Percentiles rank a stretch among this genome's conserved stretches.
Evolutionary conservation across 768 basidiomycete genomes (phyloP).

Genomic region (Russula sp.): DNA sequence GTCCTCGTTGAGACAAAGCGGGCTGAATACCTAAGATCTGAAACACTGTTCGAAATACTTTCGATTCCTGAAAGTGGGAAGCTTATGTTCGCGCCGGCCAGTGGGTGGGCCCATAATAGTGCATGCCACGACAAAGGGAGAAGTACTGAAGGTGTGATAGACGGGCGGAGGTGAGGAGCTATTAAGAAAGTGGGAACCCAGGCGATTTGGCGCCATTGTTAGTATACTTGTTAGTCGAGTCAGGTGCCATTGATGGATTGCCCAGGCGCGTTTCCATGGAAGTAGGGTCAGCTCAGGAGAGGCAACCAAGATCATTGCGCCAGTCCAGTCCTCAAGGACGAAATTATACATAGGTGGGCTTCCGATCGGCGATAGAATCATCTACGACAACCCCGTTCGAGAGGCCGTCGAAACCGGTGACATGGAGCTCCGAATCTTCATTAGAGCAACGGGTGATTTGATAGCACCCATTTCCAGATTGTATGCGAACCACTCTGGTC

Average conservation of each 20-base stretch:
- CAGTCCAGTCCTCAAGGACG: neutral
- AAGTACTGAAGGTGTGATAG: slow-evolving; percentile 2
- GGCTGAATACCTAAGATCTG: neutral
- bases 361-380: slow-evolving; percentile 2
- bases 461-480: neutral
- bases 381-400: neutral
- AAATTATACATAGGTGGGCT: neutral
- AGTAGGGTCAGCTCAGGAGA: neutral
- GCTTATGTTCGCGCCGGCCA: neutral
- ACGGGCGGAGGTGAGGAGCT: neutral
- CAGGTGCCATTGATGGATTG: slow-evolving; percentile 3
- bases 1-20: slow-evolving; percentile 1
- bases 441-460: neutral
- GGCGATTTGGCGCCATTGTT: neutral
- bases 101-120: neutral
- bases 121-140: neutral
- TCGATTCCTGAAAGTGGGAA: slow-evolving; percentile 5
- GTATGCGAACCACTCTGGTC: neutral
- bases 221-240: neutral
- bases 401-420: neutral
- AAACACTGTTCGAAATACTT: slow-evolving; percentile 4
- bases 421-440: neutral
- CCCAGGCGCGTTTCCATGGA: slow-evolving; percentile 7
- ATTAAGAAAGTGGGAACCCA: neutral
- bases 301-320: slow-evolving; percentile 12